A percentile compares a stretch with the other conserved stretches of the same genome.
These are phyloP conservation scores for Aureobasidium sp. DNA, from an alignment of 2,329 filamentous ascomycete species.

Conservation along the genomic window DNA sequence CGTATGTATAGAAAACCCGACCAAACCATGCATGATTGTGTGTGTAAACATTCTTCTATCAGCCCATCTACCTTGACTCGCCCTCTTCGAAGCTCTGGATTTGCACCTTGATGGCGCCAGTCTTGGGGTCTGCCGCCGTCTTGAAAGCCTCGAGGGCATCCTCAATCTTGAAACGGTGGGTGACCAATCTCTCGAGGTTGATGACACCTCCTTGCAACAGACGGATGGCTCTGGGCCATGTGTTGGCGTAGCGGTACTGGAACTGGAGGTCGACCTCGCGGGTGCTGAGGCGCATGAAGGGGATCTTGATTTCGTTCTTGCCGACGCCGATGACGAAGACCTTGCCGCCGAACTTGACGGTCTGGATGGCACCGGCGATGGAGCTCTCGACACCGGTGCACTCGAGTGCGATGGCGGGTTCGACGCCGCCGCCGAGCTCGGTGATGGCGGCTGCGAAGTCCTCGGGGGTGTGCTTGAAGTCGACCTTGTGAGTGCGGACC, in stretches of 20 bases:
- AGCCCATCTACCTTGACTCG: conserved; percentile 17
- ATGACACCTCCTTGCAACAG: conserved; percentile 78
- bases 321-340: conserved; percentile 96
- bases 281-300: conserved; percentile 87
- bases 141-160: conserved; percentile 84
- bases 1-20: not conserved
- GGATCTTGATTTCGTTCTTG: conserved; percentile 89
- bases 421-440: conserved; percentile 62
- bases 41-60: not conserved
- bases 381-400: conserved; percentile 93
- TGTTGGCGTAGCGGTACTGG: conserved; percentile 94
- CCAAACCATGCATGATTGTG: not conserved
- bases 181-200: conserved; percentile 72
- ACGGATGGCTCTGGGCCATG: conserved; percentile 88
- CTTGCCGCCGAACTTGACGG: conserved; percentile 88
- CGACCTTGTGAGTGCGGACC: conserved; percentile 72
- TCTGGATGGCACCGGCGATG: conserved; percentile 77
- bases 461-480: conserved; percentile 53
- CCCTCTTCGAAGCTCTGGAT: conserved; percentile 58
- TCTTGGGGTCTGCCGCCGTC: conserved; percentile 78
- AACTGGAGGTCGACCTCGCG: conserved; percentile 92
- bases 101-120: conserved; percentile 94
- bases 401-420: conserved; percentile 76
- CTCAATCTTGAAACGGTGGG: conserved; percentile 77
- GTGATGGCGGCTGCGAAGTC: conserved; percentile 63